A percentile compares a stretch with the other conserved stretches of the same genome.
These are phyloP conservation scores for Entomortierella lignicola DNA, from an alignment of 192 early-diverging fungal genomes.

Conservation along the genomic window DNA sequence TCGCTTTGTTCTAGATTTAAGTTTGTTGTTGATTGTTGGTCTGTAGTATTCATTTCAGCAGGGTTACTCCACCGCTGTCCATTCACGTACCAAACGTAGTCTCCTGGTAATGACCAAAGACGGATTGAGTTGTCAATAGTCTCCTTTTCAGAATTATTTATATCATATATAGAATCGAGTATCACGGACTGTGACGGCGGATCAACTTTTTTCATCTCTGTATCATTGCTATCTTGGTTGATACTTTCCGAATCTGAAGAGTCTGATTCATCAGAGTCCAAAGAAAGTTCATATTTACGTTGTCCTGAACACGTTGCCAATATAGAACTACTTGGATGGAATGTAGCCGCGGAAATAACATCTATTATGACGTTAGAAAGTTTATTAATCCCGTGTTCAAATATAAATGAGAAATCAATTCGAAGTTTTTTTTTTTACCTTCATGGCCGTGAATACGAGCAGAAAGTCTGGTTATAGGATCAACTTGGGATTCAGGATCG, in stretches of 20 bases:
- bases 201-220: conserved; percentile 16
- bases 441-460: conserved; percentile 30
- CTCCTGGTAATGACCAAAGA: conserved; percentile 52
- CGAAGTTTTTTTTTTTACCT: conserved; percentile 18
- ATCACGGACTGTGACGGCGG: not conserved
- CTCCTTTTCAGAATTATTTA: not conserved
- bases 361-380: too few species aligned
- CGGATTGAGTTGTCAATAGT: conserved; percentile 58
- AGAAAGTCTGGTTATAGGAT: not conserved
- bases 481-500: conserved; percentile 11
- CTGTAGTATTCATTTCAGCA: not conserved
- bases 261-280: conserved; percentile 6
- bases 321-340: conserved; percentile 75
- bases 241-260: conserved; percentile 1
- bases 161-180: not conserved
- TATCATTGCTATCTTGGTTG: conserved; percentile 6
- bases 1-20: not conserved
- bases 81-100: conserved; percentile 43
- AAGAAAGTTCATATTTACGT: conserved; percentile 60
- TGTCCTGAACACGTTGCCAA: conserved; percentile 83
- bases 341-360: conserved; percentile 62
- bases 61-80: conserved; percentile 23
- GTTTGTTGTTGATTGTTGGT: not conserved
- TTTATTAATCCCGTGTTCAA: too few species aligned
- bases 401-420: too few species aligned